phyloP scores from a whole-genome alignment of 305 asterid species.

The Fraxinus platypoda region DNA sequence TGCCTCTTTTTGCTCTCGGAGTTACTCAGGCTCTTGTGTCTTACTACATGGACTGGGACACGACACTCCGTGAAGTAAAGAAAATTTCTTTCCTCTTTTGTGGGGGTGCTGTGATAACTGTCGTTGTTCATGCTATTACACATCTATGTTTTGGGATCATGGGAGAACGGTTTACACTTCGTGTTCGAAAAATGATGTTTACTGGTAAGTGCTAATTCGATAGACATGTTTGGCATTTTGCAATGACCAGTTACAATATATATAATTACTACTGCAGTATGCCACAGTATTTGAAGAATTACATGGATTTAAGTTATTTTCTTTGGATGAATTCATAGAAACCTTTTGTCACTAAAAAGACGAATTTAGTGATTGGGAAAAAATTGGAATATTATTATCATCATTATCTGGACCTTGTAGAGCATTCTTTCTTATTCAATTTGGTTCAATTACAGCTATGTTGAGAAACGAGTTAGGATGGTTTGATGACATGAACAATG shows the following conservation, averaged over 20 bases:
- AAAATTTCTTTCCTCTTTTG: slow-evolving; percentile 80
- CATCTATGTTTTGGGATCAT: slow-evolving; percentile 86
- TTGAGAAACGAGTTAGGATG: slow-evolving; percentile 92
- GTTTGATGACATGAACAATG: slow-evolving; percentile 75
- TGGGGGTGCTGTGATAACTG: slow-evolving; percentile 76
- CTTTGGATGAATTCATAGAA: background rate
- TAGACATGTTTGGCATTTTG: slow-evolving; percentile 3
- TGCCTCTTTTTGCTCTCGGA: slow-evolving; percentile 96
- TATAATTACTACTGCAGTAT: background rate
- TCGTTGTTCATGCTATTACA: slow-evolving; percentile 70
- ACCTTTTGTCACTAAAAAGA: background rate
- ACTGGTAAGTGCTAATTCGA: slow-evolving; percentile 44
- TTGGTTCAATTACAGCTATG: slow-evolving; percentile 64
- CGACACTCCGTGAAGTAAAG: slow-evolving; percentile 76
- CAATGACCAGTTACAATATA: no score
- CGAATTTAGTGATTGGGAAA: background rate
- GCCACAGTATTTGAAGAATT: background rate
- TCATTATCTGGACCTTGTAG: background rate
- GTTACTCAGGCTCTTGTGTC: slow-evolving; percentile 95
- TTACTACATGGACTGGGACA: slow-evolving; percentile 96
- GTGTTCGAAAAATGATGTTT: slow-evolving; percentile 86
- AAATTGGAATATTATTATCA: background rate
- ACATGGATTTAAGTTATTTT: background rate
- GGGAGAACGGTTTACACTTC: slow-evolving; percentile 89
- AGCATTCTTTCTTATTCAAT: background rate